Base-by-base conservation (phyloP, 148 eudicot species). In the Rhododendron mucronatum region DNA sequence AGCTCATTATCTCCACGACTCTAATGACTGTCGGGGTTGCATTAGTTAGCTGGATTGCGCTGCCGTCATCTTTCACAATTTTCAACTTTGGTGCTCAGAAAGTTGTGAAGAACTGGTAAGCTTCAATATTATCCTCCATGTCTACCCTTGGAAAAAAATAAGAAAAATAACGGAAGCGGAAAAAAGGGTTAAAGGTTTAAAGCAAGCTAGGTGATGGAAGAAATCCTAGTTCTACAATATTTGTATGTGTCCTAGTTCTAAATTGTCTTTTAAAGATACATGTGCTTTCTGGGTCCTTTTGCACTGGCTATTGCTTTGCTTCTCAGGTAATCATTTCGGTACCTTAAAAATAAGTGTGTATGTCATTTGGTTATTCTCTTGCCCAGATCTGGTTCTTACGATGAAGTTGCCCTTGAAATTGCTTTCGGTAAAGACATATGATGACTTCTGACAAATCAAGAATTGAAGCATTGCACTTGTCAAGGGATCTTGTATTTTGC, bases 21-120 rank as follows among this genome's bases (percentile, higher is more conserved):
- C 89, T 95, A 33, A 94, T 95, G 98, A 95, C 97, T 26, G 74
- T 91, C 21, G 98, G 97, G 51, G 67, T 95, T 82, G 97, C 97
- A 35, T 69, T 93, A 67, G 90, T 95, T 78, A 90, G 89, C 44
- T 93, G 91, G 91, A 57, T 88, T 88, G 93, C 92, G 77, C 88
- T 95, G 47, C 98, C 97, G 45, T 85, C 97, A 15, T 91, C 97
- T 51, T 95, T 95, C 89, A 95, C 97, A 78, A 93, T 94, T 45
- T 93, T 90, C 89, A 91, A 95, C 80, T 95, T 94, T 88, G 98
- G 97, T 55, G 55, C 91, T 39, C 97, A 94, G 63, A 95, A 95
- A 80, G 94, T 86, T 61, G 97, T 94, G 39, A 91, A 91, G 85
- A 95, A 92, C 82, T 95, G 97, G 98, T 93, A 89, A 91, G 92